These are phyloP conservation scores for Agastache rugosa DNA, from an alignment of 257 asterid genomes.

Conservation along the genomic window DNA sequence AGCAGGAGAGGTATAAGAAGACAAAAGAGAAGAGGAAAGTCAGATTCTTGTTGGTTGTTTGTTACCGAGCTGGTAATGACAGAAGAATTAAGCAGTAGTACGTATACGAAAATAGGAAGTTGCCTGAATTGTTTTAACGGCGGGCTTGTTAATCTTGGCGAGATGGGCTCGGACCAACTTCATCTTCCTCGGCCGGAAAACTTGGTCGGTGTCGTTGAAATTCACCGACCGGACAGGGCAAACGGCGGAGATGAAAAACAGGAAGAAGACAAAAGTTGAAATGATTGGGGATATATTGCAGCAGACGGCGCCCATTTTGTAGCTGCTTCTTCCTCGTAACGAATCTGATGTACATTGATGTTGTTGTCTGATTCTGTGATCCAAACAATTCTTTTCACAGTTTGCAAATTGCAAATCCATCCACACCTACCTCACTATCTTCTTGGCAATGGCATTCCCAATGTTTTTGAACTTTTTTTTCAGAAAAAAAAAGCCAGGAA, in stretches of 20 bases:
- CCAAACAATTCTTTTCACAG: conserved; percentile 37
- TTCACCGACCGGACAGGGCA: conserved; percentile 52
- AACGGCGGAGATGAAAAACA: conserved; percentile 52
- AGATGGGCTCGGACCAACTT: conserved; percentile 61
- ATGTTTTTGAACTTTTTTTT: no score
- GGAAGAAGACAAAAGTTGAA: conserved; percentile 57
- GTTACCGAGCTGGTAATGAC: no score
- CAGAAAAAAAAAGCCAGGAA: no score
- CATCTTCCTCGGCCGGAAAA: conserved; percentile 61
- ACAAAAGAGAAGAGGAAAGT: conserved; percentile 19
- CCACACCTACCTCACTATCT: neutral
- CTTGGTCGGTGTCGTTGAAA: conserved; percentile 51
- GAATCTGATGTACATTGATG: conserved; percentile 43
- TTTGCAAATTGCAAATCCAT: conserved; percentile 48
- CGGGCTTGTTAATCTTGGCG: conserved; percentile 72
- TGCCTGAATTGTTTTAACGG: conserved; percentile 81
- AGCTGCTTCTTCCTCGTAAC: conserved; percentile 43
- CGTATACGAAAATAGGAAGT: conserved; percentile 11
- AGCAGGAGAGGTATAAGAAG: conserved; percentile 2
- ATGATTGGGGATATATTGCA: conserved; percentile 53
- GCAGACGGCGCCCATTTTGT: conserved; percentile 39
- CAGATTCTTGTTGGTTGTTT: neutral
- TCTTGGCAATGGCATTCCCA: neutral
- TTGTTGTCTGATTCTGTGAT: conserved; percentile 49
- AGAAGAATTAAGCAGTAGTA: no score